Evolutionary conservation across 768 basidiomycete species (phyloP), one percentile per base, ranked within the genome.

Genomic region (Austroboletus eburneus): DNA sequence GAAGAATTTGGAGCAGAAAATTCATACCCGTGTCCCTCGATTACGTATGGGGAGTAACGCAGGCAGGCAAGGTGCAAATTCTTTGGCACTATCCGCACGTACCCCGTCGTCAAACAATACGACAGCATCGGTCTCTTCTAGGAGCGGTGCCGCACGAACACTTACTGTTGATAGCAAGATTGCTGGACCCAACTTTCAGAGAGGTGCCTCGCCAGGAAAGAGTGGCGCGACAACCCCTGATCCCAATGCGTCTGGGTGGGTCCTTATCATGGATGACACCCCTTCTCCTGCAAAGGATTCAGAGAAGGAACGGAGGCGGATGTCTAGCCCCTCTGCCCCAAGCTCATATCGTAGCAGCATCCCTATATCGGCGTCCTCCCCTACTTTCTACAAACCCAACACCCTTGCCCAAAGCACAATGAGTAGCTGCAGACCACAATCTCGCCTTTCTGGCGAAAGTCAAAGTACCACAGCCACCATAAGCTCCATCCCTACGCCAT

Each of bases 181-280:
- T 54, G 23, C 57, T 51, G 56, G 35, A 46, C 55, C 57, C 9
- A 54, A 54, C 41, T 51, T 63, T 10, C 75, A 77, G 24, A 73
- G 72, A 41, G 77, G 79, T 37, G 69, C 64, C 51, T 72, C 71
- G 35, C 63, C 67, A 7, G 69, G 63, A 48, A 77, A 73, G 56
- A 57, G 64, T 22, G 62, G 60, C 27, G 52, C 55, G 14, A 67
- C 60, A 44, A 77, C 72, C 33, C 70, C 75, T 36, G 69, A 65
- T 25, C 78, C 75, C 18, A 86, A 88, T 56, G 69, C 82, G 10
- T 79, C 87, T 30, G 88, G 88, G 45, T 91, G 88, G 88, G 88
- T 91, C 34, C 77, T 91, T 30, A 87, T 91, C 41, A 89, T 90
- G 87, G 89, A 91, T 54, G 89, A 90, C 59, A 83, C 85, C 2